Evolutionary conservation across 2,329 filamentous ascomycete genomes (phyloP), one percentile per base, ranked within the genome.

Genomic region (Teratosphaeria gauchensis): DNA sequence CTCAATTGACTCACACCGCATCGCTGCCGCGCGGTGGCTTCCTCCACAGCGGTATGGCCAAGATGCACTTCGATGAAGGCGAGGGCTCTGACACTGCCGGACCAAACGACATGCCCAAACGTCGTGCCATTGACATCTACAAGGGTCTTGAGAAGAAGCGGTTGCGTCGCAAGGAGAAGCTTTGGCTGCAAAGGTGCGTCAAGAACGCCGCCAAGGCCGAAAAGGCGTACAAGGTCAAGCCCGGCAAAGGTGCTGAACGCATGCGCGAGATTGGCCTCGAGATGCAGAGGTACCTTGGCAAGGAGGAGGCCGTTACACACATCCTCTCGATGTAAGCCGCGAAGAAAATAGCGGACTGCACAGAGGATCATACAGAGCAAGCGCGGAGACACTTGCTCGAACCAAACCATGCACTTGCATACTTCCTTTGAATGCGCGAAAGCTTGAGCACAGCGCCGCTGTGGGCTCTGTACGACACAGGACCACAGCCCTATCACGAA

Each of bases 131-230:
- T 65, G 94, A 97, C 74, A 99, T 96, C 62, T 89, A 96, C 74
- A 95, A 96, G 73, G 94, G 94, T 8, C 82, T 99, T 1, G 94
- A 99, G 77, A 87, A 89, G 75, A 97, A 96, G 78, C 87, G 92
- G 30, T 89, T 94, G 76, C 86, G 94, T 64, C 88, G 94, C 66
- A 91, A 88, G 76, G 92, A 97, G 75, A 96, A 96, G 75, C 88
- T 91, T 69, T 87, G 89, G 71, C 87, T 92, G 68, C 94, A 95
- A 73, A 88, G 92, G 70, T 95, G 89, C 77, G 87, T 90, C 71
- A 89, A 90, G 68, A 87, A 86, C 59, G 85, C 86, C 63, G 91
- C 84, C 66, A 81, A 72, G 53, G 69, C 67, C 52, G 70, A 73
- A 46, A 82, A 90, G 69, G 84, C 86, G 66, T 82, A 83, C 62